These are phyloP conservation scores for Thermomyces lanuginosus DNA, from an alignment of 2,329 filamentous ascomycete genomes.

Conservation along the genomic window DNA sequence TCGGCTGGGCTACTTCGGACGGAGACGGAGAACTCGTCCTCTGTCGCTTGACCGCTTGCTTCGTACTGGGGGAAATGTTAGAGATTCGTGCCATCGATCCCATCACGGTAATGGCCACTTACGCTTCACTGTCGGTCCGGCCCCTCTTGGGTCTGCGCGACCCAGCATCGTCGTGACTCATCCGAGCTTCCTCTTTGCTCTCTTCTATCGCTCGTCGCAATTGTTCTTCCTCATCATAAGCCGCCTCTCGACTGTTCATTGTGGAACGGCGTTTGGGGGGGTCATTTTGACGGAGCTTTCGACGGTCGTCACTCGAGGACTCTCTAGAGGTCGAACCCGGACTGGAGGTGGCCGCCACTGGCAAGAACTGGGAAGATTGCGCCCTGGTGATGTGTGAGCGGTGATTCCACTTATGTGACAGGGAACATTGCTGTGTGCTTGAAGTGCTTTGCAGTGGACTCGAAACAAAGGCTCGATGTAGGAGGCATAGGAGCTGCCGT, in stretches of 20 bases:
- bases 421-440: background rate
- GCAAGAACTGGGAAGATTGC: conserved; percentile 48
- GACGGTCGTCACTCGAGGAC: conserved; percentile 25
- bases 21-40: conserved; percentile 63
- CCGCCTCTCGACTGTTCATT: conserved; percentile 91
- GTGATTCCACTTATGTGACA: conserved; percentile 7
- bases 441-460: background rate
- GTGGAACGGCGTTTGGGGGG: conserved; percentile 76
- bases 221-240: conserved; percentile 88
- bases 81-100: conserved; percentile 9
- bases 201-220: conserved; percentile 81
- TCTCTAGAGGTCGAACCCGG: conserved; percentile 28
- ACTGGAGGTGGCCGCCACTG: conserved; percentile 35
- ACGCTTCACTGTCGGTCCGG: conserved; percentile 90
- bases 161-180: conserved; percentile 34
- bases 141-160: conserved; percentile 61
- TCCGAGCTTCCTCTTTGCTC: conserved; percentile 64
- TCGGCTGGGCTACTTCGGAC: conserved; percentile 37
- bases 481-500: background rate
- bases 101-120: conserved; percentile 28
- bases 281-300: conserved; percentile 34
- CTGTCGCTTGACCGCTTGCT: conserved; percentile 59
- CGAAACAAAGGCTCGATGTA: conserved; percentile 1
- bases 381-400: conserved; percentile 32
- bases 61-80: conserved; percentile 41